Base-by-base conservation (phyloP, 179 eudicot species). In the Carnegiea gigantea region DNA sequence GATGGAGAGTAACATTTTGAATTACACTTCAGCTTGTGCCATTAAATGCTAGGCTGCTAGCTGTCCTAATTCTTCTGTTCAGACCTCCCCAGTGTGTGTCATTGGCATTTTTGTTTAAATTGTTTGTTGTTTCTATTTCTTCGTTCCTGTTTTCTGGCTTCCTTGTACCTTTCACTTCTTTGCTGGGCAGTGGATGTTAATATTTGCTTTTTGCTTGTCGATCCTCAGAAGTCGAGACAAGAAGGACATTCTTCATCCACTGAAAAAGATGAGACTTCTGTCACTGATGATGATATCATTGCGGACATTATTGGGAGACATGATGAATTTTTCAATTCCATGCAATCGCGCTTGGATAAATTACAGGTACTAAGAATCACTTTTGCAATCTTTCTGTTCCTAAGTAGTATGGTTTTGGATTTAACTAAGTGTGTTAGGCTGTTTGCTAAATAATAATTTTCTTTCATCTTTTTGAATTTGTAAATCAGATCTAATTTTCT, bases 341-440 rank as follows among this genome's bases (percentile, higher is more conserved):
- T 93, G 93, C 94, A 90, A 80, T 89, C 97, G 84, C 99, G 97
- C 74, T 83, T 94, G 77, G 89, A 89, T 82, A 96, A 94, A 88
- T 83, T 96, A 78, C 96, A 94, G 99, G 98, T 96, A 86, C 30
- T 36, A 62, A 70, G 8, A 28, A 65, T 65, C 38, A 9, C 64
- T 75, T 59, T 43, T 51, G 53, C 6, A 73, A 9, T 33, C n/a
- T 20, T 3, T 53, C 30, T 68, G 36, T 17, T 51, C 23, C 64
- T n/a, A n/a, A 40, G 60, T 73, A 80, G 30, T 71, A 15, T 57
- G 53, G 38, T 15, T 73, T 44, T 3, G 44, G 57, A 73, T 9
- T 44, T 73, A 43, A 12, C 1, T 1, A 21, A 44, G 7, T 46
- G 20, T 73, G 38, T 10, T 15, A 7, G 1, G 36, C 48, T 49